Base-by-base conservation (phyloP, 306 rosid genomes). In the Cucumis hystrix region DNA sequence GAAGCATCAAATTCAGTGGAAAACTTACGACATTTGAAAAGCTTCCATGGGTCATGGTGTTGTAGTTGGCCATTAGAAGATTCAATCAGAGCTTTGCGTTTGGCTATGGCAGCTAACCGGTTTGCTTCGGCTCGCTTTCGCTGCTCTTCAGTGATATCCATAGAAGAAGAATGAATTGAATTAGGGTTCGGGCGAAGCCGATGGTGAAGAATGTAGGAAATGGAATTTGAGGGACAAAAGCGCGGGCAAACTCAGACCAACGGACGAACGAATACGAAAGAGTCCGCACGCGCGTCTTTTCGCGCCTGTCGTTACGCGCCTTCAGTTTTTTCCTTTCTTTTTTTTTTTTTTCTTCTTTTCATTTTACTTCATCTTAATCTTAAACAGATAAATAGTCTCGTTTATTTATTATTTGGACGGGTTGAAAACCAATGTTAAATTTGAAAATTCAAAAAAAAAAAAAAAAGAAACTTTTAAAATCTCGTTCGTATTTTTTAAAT, bases 131-230 rank as follows among this genome's bases (percentile, higher is more conserved):
- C 87, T 82, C 86, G 92, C 57, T 83, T 85, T 52, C 82, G 77
- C 64, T 94, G 93, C 73, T 94, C 91, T 66, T 92, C 96, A 0
- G 97, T 92, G 61, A 94, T 79, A 21, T 80, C 89, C 98, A 87
- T 87, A n/a, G 14, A 45, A 12, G 58, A 28, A 33, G 45, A 63
- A 7, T 68, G 55, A 68, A 1, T 20, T n/a, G n/a, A 68, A 21
- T 43, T 41, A 47, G 75, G 75, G 56, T 23, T 70, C 75, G 6
- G 21, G 47, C 20, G 20, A 70, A 45, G 75, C 2, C 58, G 75
- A 23, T 45, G 75, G 47, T 70, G 75, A 70, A 69, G 75, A 70
- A 8, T 1, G 75, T 3, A 41, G 37, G 71, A 65, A 37, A 3
- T 9, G 14, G 15, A 41, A 20, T 68, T 68, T 41, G 55, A 68